phyloP scores from a whole-genome alignment of 306 rosid genomes.

The Cucumis sativus region Cucumber_9930_V3 NC_026661.2:4512501-4513000 shows the following conservation, averaged over 20 bases:
- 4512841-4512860: neutral
- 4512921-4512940: neutral
- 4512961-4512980: neutral
- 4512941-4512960: neutral
- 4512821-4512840: neutral
- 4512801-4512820: neutral
- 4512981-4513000: neutral
- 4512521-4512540: neutral
- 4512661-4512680: neutral
- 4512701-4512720: neutral
- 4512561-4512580: neutral
- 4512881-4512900: neutral
- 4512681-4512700: neutral
- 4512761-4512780: neutral
- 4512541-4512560: neutral
- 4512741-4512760: neutral
- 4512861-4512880: neutral
- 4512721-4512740: neutral
- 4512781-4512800: neutral
- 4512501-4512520: too few relatives aligned
- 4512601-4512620: neutral
- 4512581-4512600: neutral
- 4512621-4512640: neutral
- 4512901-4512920: neutral
- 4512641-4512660: neutral